Percentiles rank a stretch among this genome's conserved stretches.
These are phyloP conservation scores for Kwoniella heveanensis DNA, from an alignment of 768 basidiomycete species.

Conservation along the genomic window DNA sequence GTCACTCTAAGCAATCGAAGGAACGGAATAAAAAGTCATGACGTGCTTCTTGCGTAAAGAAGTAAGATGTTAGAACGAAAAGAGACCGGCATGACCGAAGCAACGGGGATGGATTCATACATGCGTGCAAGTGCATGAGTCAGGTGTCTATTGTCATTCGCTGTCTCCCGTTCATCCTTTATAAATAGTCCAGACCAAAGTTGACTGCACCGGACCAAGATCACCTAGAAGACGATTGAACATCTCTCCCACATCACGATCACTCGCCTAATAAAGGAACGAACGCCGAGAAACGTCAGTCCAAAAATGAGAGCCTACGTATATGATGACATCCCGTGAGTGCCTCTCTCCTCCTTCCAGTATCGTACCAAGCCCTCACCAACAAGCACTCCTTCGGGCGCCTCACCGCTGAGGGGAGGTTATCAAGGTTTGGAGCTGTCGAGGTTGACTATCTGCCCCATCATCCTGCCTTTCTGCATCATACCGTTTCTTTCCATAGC, in stretches of 20 bases:
- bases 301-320: conserved; percentile 55
- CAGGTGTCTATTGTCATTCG: background rate
- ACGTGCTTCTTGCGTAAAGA: background rate
- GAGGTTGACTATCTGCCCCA: too few relatives aligned
- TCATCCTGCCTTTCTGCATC: background rate
- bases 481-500: conserved; percentile 67
- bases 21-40: background rate
- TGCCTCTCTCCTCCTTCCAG: background rate
- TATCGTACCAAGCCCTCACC: background rate
- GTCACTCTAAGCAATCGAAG: background rate
- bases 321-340: conserved; percentile 56
- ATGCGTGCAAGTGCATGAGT: background rate
- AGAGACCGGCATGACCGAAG: background rate
- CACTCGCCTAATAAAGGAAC: too few relatives aligned
- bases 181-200: background rate
- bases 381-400: too few relatives aligned
- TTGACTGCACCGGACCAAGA: too few relatives aligned
- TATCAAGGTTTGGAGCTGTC: too few relatives aligned
- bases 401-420: too few relatives aligned
- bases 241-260: too few relatives aligned
- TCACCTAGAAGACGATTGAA: too few relatives aligned
- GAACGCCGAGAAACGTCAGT: too few relatives aligned
- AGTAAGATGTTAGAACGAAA: background rate
- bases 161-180: background rate
- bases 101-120: background rate